These are phyloP conservation scores for Vigna trinervia DNA, from an alignment of 306 rosid genomes.

Conservation along the genomic window DNA sequence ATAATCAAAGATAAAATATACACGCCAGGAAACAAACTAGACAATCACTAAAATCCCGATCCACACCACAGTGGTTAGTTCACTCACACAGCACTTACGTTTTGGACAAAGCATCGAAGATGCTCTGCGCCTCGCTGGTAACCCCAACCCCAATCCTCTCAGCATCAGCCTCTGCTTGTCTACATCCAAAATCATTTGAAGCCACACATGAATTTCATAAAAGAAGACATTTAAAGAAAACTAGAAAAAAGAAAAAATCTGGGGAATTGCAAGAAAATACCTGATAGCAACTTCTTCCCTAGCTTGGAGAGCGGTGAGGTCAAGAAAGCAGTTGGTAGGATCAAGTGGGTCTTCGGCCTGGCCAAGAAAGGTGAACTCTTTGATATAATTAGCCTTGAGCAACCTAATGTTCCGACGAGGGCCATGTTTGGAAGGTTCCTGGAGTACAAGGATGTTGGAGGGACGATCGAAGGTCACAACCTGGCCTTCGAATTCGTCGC, in stretches of 20 bases:
- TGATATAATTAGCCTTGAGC: constrained; percentile 76
- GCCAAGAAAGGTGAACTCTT: constrained; percentile 72
- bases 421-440: constrained; percentile 68
- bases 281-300: constrained; percentile 80
- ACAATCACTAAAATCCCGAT: constrained; percentile 3
- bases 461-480: constrained; percentile 83
- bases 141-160: constrained; percentile 98
- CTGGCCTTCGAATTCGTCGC: constrained; percentile 88
- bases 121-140: constrained; percentile 83
- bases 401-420: constrained; percentile 77
- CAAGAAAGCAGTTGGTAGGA: constrained; percentile 61
- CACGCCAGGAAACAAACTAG: constrained; percentile 18
- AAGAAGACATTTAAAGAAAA: neutral
- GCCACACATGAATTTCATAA: neutral
- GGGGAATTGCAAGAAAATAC: constrained; percentile 37
- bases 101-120: constrained; percentile 90
- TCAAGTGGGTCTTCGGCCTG: constrained; percentile 84
- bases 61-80: neutral
- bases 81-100: constrained; percentile 68
- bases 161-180: constrained; percentile 87
- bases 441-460: constrained; percentile 88
- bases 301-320: constrained; percentile 71
- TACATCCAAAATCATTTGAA: constrained; percentile 26
- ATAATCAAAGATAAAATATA: neutral
- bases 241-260: neutral